Evolutionary conservation across 1,284 basidiomycete species (phyloP).

Genomic region (Porodaedalea pini): DNA sequence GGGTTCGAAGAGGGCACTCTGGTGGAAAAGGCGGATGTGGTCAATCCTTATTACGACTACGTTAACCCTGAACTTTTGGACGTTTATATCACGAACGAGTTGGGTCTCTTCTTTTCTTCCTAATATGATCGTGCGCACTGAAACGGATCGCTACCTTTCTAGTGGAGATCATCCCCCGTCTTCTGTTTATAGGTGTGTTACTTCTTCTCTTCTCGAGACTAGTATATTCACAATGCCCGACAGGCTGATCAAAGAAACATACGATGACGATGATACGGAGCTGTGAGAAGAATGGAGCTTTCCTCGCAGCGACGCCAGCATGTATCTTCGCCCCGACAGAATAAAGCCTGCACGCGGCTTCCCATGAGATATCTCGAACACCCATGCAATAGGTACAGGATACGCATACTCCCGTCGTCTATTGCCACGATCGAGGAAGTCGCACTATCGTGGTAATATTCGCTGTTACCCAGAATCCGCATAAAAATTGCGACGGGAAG

Average conservation of each 20-base stretch:
- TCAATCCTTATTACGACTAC: slow-evolving; percentile 94
- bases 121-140: slow-evolving; percentile 14
- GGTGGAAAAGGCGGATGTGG: slow-evolving; percentile 82
- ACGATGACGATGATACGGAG: slow-evolving; percentile 87
- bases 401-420: background rate
- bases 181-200: slow-evolving; percentile 74
- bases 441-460: background rate
- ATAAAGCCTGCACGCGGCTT: too few relatives aligned
- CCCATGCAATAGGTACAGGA: too few relatives aligned
- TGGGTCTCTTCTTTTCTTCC: slow-evolving; percentile 36
- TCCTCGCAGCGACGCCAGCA: background rate
- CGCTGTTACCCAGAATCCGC: background rate
- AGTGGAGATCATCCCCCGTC: slow-evolving; percentile 92
- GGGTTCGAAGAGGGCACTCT: slow-evolving; percentile 76
- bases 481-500: background rate
- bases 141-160: slow-evolving; percentile 11
- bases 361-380: background rate
- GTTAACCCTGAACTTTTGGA: slow-evolving; percentile 89
- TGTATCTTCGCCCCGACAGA: background rate
- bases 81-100: slow-evolving; percentile 97
- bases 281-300: slow-evolving; percentile 36
- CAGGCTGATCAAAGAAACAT: slow-evolving; percentile 85
- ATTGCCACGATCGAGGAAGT: background rate
- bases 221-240: slow-evolving; percentile 21
- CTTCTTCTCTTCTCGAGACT: slow-evolving; percentile 1